phyloP scores from a whole-genome alignment of 176 grass and related monocot genomes.

The Leersia perrieri region DNA sequence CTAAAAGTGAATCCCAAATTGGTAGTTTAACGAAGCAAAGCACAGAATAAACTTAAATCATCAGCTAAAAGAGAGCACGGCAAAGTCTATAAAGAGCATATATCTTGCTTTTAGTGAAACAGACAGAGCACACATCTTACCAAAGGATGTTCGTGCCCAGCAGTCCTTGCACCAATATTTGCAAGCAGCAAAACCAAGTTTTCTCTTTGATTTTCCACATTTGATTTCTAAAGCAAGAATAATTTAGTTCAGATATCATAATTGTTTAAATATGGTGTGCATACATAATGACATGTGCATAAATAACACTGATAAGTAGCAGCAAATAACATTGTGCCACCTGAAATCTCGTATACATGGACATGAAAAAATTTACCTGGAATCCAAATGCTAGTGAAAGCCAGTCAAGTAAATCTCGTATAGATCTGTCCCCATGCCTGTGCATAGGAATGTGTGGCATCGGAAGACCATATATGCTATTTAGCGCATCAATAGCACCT shows the following conservation, averaged over 20 bases:
- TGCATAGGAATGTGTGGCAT: constrained; percentile 35
- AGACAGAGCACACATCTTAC: constrained; percentile 38
- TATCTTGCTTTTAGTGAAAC: constrained; percentile 12
- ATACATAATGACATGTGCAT: constrained; percentile 24
- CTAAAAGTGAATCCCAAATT: constrained; percentile 7
- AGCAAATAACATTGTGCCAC: neutral
- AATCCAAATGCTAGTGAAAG: constrained; percentile 70
- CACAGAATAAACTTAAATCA: neutral
- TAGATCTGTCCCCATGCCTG: constrained; percentile 20
- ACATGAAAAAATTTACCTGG: constrained; percentile 44
- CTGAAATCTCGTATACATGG: constrained; percentile 16
- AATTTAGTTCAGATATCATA: neutral
- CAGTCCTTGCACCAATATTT: constrained; percentile 55
- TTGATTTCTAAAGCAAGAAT: constrained; percentile 47
- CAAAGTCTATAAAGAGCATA: constrained; percentile 16
- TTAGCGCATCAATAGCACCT: constrained; percentile 45
- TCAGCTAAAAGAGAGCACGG: neutral
- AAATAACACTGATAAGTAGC: neutral
- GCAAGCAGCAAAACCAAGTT: constrained; percentile 71
- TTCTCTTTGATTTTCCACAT: constrained; percentile 78
- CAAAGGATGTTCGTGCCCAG: constrained; percentile 25
- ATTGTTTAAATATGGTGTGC: neutral
- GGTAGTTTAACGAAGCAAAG: neutral
- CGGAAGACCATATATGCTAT: constrained; percentile 50
- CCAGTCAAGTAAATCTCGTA: constrained; percentile 71